phyloP scores from a whole-genome alignment of 208 protist genomes.

The Trichomonas gallinae region DNA sequence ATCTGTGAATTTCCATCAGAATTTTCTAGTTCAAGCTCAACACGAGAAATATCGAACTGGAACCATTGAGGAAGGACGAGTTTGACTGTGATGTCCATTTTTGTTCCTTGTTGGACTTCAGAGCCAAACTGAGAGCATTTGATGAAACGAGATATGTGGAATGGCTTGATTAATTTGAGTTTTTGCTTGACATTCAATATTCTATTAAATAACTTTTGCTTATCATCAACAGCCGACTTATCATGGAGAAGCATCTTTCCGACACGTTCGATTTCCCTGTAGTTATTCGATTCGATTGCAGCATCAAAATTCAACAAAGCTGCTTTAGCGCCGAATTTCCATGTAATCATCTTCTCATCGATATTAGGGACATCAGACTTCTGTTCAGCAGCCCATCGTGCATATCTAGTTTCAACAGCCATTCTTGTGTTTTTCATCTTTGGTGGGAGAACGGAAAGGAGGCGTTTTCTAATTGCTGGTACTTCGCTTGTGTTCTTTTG shows the following conservation, averaged over 20 bases:
- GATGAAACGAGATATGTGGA: background rate
- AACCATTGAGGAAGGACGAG: background rate
- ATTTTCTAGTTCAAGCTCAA: background rate
- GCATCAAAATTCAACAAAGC: background rate
- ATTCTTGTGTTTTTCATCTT: background rate
- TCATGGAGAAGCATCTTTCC: background rate
- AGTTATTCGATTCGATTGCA: background rate
- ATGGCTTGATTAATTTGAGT: background rate
- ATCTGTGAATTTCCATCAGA: background rate
- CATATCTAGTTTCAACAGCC: background rate
- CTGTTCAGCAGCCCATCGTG: background rate
- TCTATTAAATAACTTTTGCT: background rate
- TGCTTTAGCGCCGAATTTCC: background rate
- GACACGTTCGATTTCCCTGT: background rate
- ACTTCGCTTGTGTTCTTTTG: background rate
- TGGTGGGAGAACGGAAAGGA: background rate
- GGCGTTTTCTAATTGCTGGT: background rate
- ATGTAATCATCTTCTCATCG: background rate
- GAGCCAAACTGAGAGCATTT: background rate
- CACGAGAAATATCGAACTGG: background rate
- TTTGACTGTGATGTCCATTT: background rate
- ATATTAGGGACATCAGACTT: background rate
- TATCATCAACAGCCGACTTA: background rate
- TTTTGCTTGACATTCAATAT: background rate
- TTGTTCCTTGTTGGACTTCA: background rate